Conservation (phyloP, 2,329 filamentous ascomycete species). For the Pseudocercospora cruenta region DNA sequence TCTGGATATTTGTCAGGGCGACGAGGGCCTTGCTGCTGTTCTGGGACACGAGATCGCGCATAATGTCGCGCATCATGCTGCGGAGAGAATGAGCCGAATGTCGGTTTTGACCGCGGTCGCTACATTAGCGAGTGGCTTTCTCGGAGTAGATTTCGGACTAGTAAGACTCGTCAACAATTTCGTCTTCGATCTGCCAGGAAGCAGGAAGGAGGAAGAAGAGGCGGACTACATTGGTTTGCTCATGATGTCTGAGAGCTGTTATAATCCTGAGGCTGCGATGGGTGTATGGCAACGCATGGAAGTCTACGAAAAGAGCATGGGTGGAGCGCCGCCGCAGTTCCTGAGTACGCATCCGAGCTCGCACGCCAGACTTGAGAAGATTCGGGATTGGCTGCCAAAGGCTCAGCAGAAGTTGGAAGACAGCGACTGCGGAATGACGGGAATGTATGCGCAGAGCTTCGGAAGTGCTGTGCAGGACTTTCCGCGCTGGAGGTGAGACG, state of each 20-base stretch:
- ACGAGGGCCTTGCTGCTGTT: conserved; percentile 73
- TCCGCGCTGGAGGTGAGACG: background rate
- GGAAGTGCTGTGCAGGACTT: background rate
- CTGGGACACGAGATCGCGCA: conserved; percentile 81
- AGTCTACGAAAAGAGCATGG: conserved; percentile 61
- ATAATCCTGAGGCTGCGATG: conserved; percentile 69
- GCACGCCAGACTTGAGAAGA: conserved; percentile 66
- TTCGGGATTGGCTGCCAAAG: conserved; percentile 60
- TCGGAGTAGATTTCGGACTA: conserved; percentile 46
- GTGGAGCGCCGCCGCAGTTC: conserved; percentile 65
- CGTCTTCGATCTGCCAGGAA: conserved; percentile 69
- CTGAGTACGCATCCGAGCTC: conserved; percentile 77
- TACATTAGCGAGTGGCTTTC: conserved; percentile 41
- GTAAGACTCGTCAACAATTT: conserved; percentile 58
- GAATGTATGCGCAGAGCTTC: conserved; percentile 19
- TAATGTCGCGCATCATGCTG: conserved; percentile 69
- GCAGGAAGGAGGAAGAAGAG: conserved; percentile 71
- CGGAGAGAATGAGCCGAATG: conserved; percentile 62
- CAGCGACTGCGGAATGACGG: conserved; percentile 31
- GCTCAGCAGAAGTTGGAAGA: conserved; percentile 44
- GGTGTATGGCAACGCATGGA: conserved; percentile 60
- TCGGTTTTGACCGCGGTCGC: conserved; percentile 46
- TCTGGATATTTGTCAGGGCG: conserved; percentile 66
- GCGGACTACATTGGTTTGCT: conserved; percentile 80
- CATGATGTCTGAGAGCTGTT: conserved; percentile 83